Conservation (phyloP, 345 rosid species). For the Eucalyptus polybractea region DNA sequence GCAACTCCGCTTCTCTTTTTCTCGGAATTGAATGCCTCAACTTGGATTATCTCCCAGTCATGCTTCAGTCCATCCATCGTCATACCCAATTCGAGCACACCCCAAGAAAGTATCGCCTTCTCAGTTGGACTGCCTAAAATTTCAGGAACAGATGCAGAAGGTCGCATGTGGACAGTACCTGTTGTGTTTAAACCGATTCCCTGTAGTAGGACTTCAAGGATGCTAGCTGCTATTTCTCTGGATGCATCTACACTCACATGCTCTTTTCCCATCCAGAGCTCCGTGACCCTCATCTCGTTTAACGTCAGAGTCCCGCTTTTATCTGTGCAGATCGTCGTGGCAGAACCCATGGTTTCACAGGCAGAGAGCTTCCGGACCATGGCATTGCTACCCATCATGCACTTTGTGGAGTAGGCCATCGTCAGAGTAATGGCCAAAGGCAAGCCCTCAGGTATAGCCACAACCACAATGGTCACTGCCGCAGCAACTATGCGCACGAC, state of each 20-base stretch:
- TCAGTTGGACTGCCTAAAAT: slow-evolving; percentile 62
- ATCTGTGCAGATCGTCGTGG: slow-evolving; percentile 57
- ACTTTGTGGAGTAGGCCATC: slow-evolving; percentile 62
- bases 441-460: slow-evolving; percentile 73
- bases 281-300: slow-evolving; percentile 54
- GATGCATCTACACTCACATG: not conserved
- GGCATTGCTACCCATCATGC: slow-evolving; percentile 63
- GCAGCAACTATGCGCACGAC: slow-evolving; percentile 52
- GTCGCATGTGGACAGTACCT: slow-evolving; percentile 26
- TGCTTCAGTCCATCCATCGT: slow-evolving; percentile 19
- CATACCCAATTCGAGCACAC: slow-evolving; percentile 23
- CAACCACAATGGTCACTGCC: slow-evolving; percentile 63
- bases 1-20: slow-evolving; percentile 56
- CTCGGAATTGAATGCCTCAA: slow-evolving; percentile 57
- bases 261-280: slow-evolving; percentile 42
- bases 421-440: slow-evolving; percentile 72
- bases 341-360: slow-evolving; percentile 92
- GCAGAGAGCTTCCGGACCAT: slow-evolving; percentile 72
- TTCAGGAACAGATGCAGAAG: slow-evolving; percentile 19
- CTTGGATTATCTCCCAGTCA: slow-evolving; percentile 20
- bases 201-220: slow-evolving; percentile 32
- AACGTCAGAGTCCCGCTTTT: slow-evolving; percentile 75
- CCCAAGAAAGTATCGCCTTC: slow-evolving; percentile 70
- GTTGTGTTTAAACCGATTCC: slow-evolving; percentile 58
- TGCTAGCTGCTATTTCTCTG: not conserved